phyloP scores from a whole-genome alignment of 768 basidiomycete genomes.

The Infundibulicybe gibba region DNA sequence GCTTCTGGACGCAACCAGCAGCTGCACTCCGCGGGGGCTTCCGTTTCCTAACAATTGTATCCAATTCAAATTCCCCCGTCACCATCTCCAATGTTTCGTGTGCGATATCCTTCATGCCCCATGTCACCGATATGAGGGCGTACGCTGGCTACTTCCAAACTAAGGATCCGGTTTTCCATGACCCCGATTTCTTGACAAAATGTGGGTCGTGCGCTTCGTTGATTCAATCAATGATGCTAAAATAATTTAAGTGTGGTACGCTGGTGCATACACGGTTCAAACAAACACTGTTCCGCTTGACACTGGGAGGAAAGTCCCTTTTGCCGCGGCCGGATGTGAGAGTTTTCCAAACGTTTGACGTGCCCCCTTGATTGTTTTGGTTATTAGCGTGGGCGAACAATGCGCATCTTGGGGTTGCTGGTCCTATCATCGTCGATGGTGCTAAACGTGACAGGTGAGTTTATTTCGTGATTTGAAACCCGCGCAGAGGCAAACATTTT shows the following conservation, averaged over 20 bases:
- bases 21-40: conserved; percentile 47
- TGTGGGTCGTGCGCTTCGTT: conserved; percentile 14
- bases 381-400: conserved; percentile 49
- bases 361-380: neutral
- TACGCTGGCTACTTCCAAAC: conserved; percentile 55
- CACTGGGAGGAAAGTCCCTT: conserved; percentile 47
- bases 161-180: conserved; percentile 37
- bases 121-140: conserved; percentile 40
- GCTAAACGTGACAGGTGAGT: conserved; percentile 54
- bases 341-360: neutral
- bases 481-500: neutral
- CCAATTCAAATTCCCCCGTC: conserved; percentile 25
- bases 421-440: conserved; percentile 59
- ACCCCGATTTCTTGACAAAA: conserved; percentile 49
- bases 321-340: conserved; percentile 39
- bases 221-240: no score
- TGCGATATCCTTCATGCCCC: conserved; percentile 51
- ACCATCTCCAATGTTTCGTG: conserved; percentile 47
- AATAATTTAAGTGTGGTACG: conserved; percentile 44
- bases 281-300: conserved; percentile 50
- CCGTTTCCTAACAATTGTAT: conserved; percentile 47
- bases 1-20: conserved; percentile 47
- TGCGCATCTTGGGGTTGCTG: conserved; percentile 49
- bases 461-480: no score
- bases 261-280: conserved; percentile 60